Evolutionary conservation across 441 rosid species (phyloP).

Genomic region (Raphanus hybrid): DNA sequence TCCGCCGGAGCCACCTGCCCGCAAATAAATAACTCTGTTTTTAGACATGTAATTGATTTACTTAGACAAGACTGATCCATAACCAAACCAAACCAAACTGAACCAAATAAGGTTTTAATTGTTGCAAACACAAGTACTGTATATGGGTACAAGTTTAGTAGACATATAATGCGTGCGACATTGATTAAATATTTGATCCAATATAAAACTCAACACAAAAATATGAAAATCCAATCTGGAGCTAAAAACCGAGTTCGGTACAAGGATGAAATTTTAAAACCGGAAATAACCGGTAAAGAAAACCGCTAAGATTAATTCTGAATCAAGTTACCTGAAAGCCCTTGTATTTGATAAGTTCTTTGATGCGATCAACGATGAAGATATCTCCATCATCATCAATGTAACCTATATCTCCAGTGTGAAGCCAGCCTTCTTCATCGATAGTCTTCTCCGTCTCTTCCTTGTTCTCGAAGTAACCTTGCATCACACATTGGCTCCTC

Average conservation of each 20-base stretch:
- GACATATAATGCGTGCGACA: background rate
- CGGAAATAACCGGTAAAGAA: background rate
- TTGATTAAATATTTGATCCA: background rate
- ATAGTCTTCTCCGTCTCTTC: conserved; percentile 80
- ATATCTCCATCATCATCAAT: conserved; percentile 92
- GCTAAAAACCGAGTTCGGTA: background rate
- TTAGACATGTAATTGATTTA: background rate
- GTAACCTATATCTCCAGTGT: conserved; percentile 87
- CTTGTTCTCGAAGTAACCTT: conserved; percentile 78
- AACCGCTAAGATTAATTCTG: background rate
- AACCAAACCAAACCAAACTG: background rate
- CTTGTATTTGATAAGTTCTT: conserved; percentile 92
- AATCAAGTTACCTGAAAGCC: conserved; percentile 72
- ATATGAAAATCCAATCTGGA: background rate
- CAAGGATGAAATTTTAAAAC: background rate
- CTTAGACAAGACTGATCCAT: background rate
- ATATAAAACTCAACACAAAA: too few relatives aligned
- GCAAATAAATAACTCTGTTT: background rate
- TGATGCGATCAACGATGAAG: conserved; percentile 89
- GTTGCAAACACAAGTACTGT: background rate
- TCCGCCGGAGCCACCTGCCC: conserved; percentile 91
- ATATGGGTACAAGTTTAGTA: background rate
- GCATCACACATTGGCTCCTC: conserved; percentile 85
- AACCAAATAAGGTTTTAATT: background rate
- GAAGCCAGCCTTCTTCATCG: conserved; percentile 84